A percentile compares a stretch with the other conserved stretches of the same genome.
phyloP scores from a whole-genome alignment of 176 grass and related monocot genomes.

The Triticum dicoccoides region DNA sequence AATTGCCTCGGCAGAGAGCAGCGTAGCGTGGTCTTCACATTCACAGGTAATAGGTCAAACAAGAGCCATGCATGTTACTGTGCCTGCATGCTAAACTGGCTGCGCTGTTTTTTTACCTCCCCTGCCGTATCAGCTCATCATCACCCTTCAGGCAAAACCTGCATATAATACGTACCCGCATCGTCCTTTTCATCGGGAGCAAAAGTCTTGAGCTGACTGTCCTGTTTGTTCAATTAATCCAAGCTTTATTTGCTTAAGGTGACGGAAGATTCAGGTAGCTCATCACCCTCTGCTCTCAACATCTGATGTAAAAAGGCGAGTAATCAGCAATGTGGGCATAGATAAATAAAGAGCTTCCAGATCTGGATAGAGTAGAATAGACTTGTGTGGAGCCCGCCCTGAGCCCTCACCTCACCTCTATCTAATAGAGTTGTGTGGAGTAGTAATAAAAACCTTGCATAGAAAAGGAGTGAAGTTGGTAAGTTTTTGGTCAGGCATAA shows the following conservation, averaged over 20 bases:
- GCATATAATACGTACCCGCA: background rate
- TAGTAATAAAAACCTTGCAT: background rate
- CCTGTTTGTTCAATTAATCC: too few species aligned
- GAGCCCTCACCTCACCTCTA: background rate
- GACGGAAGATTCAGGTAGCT: slow-evolving; percentile 12
- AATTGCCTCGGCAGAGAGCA: slow-evolving; percentile 25
- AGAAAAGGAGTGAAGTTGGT: slow-evolving; percentile 38
- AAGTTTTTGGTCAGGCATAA: slow-evolving; percentile 33
- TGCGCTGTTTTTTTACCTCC: slow-evolving; percentile 1
- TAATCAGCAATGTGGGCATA: background rate
- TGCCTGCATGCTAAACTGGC: slow-evolving; percentile 22
- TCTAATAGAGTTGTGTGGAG: background rate
- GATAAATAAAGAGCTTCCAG: background rate
- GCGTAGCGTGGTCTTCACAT: background rate
- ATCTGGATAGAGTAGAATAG: slow-evolving; percentile 38
- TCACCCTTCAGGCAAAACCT: background rate
- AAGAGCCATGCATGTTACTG: slow-evolving; percentile 33
- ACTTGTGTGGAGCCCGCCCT: background rate
- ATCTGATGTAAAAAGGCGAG: slow-evolving; percentile 23
- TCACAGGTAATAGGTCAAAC: slow-evolving; percentile 31
- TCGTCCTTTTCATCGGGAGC: background rate
- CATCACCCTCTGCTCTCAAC: background rate
- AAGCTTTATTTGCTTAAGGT: background rate
- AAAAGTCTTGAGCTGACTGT: too few species aligned
- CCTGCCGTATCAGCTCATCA: slow-evolving; percentile 33